These are phyloP conservation scores for Cokeromyces recurvatus DNA, from an alignment of 371 early-diverging fungal genomes.

Conservation along the genomic window DNA sequence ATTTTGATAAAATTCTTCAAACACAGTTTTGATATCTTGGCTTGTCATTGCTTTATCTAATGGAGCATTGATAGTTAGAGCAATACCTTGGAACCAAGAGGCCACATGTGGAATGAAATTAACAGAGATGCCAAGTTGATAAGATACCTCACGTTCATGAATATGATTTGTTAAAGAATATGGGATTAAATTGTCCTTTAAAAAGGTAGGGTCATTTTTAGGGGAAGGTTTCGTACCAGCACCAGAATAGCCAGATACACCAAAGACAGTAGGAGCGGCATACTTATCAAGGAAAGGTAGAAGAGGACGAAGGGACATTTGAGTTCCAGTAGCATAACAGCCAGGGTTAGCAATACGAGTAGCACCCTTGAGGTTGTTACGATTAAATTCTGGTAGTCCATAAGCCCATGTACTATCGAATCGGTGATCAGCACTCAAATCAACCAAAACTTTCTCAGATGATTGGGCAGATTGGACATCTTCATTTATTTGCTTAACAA, in stretches of 20 bases:
- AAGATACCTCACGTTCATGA: slow-evolving; percentile 90
- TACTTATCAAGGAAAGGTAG: slow-evolving; percentile 57
- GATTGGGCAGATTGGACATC: slow-evolving; percentile 14
- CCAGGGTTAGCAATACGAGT: slow-evolving; percentile 91
- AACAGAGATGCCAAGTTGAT: slow-evolving; percentile 63
- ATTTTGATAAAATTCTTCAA: slow-evolving; percentile 63
- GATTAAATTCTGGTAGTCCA: slow-evolving; percentile 85
- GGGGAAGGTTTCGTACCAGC: slow-evolving; percentile 94
- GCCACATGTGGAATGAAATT: slow-evolving; percentile 92
- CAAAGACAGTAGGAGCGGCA: slow-evolving; percentile 78
- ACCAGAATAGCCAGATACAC: slow-evolving; percentile 95
- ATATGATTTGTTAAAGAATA: slow-evolving; percentile 93
- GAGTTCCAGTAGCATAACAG: slow-evolving; percentile 96
- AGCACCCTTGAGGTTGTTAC: slow-evolving; percentile 51
- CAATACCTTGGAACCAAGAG: slow-evolving; percentile 90
- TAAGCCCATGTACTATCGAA: slow-evolving; percentile 88
- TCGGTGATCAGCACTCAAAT: slow-evolving; percentile 91
- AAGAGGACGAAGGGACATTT: slow-evolving; percentile 83
- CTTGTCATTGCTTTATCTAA: slow-evolving; percentile 62
- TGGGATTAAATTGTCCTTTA: slow-evolving; percentile 85
- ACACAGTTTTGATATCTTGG: slow-evolving; percentile 66
- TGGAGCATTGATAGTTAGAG: slow-evolving; percentile 84
- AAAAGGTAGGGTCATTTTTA: slow-evolving; percentile 85
- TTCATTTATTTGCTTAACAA: slow-evolving; percentile 75
- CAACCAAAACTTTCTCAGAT: slow-evolving; percentile 65